Base-by-base conservation (phyloP, 2,329 filamentous ascomycete species). In the Xylariaceae sp. region DNA sequence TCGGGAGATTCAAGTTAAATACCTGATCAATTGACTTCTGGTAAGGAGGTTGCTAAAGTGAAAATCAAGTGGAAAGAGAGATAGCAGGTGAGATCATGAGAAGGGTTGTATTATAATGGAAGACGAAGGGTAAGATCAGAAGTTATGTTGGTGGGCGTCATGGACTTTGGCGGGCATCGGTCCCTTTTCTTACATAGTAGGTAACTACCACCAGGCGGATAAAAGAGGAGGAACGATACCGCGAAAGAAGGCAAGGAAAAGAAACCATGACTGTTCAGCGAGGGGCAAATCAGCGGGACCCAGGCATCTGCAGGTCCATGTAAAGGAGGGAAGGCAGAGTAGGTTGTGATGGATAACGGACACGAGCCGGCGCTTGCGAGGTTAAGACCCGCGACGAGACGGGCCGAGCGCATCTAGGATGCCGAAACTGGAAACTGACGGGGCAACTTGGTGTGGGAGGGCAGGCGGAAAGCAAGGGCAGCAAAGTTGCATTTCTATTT, bases 361-460 rank as follows among this genome's bases (percentile, higher is more conserved):
- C 53, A 53, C 57, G 52, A 57, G 52, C 55, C 54, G 55, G 43
- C 53, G 55, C 55, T 55, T 49, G 40, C 39, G 55, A 55, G 52
- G 50, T 47, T 51, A 57, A 57, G 55, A 54, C 57, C 47, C 55
- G 53, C 52, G 57, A 55, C 53, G 45, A 59, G 57, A 57, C 57
- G 57, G 57, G 52, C 57, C 57, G 57, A 55, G 57, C 49, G 40
- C 52, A 53, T 53, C 43, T 44, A 55, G n/a, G 29, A 53, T 55
- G 32, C 57, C 52, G 51, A 48, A 57, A 53, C 40, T 41, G 55
- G 57, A 46, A 57, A 55, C 41, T 59, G 57, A 59, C 54, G 50
- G 37, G 51, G 37, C 30, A 6, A 16, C 36, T 26, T 37, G 51
- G 54, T 56, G 51, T 55, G 51, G 57, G 54, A 57, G 57, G 54